Conservation (phyloP, 2,329 filamentous ascomycete species). For the Arthrobotrys sphaeroides region DNA sequence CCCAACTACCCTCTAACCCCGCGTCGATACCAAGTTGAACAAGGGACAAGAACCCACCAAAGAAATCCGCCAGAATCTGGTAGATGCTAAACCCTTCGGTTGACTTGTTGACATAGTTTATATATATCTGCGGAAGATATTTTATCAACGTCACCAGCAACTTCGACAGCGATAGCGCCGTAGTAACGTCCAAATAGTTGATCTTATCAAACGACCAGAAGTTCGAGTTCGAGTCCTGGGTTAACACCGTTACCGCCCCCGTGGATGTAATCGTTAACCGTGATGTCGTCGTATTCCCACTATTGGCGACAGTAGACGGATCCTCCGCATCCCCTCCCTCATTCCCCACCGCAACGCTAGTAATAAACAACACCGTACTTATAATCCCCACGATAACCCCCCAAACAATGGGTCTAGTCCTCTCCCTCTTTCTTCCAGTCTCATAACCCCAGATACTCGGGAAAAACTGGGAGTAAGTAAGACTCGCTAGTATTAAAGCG, state of each 20-base stretch:
- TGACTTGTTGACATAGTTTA: constrained; percentile 84
- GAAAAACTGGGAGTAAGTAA: constrained; percentile 82
- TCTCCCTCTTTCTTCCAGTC: constrained; percentile 64
- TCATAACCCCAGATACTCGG: constrained; percentile 77
- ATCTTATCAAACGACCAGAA: constrained; percentile 65
- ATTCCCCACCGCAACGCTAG: constrained; percentile 62
- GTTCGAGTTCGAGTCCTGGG: constrained; percentile 58
- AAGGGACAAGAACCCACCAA: constrained; percentile 82
- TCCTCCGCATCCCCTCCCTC: constrained; percentile 56
- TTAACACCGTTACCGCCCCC: constrained; percentile 60
- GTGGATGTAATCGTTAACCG: constrained; percentile 51
- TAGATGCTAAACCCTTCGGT: constrained; percentile 88
- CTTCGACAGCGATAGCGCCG: constrained; percentile 83
- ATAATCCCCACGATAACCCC: constrained; percentile 74
- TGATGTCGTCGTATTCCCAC: constrained; percentile 14
- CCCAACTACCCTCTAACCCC: constrained; percentile 74
- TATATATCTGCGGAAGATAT: constrained; percentile 84
- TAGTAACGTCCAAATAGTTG: constrained; percentile 50
- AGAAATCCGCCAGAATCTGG: constrained; percentile 83
- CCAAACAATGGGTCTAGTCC: constrained; percentile 70
- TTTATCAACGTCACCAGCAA: constrained; percentile 88
- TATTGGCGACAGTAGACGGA: neutral
- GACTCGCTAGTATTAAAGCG: constrained; percentile 74
- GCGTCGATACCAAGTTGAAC: constrained; percentile 85
- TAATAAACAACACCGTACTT: constrained; percentile 66